Evolutionary conservation across 805 yeast species (phyloP).

Genomic region (Cyberlindnera subsufficiens): DNA sequence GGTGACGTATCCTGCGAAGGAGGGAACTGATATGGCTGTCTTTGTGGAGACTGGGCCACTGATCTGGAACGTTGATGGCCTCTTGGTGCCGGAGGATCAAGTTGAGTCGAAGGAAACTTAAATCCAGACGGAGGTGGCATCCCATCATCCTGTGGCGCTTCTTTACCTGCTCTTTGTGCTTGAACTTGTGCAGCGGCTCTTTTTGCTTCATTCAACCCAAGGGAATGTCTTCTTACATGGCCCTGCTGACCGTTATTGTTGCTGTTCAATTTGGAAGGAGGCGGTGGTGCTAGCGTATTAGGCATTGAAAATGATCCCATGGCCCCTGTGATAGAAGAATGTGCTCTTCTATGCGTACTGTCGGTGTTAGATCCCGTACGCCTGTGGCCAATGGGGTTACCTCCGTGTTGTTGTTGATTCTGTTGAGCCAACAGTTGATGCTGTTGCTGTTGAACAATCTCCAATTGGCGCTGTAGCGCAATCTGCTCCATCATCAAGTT

Average conservation of each 20-base stretch:
- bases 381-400: not conserved
- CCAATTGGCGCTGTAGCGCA: slow-evolving; percentile 85
- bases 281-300: slow-evolving; percentile 22
- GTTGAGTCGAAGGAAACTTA: slow-evolving; percentile 48
- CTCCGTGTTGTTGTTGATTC: slow-evolving; percentile 11
- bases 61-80: slow-evolving; percentile 22
- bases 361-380: not conserved
- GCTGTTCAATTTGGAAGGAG: slow-evolving; percentile 20
- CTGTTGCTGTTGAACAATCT: slow-evolving; percentile 86
- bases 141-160: slow-evolving; percentile 11
- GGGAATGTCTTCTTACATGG: slow-evolving; percentile 85
- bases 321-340: slow-evolving; percentile 33
- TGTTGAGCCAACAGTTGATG: slow-evolving; percentile 71
- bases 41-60: slow-evolving; percentile 30
- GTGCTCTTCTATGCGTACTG: slow-evolving; percentile 42
- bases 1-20: slow-evolving; percentile 24
- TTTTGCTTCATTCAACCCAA: slow-evolving; percentile 88
- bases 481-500: slow-evolving; percentile 88
- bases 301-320: slow-evolving; percentile 27
- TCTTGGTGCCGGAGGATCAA: slow-evolving; percentile 26
- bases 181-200: slow-evolving; percentile 93
- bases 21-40: slow-evolving; percentile 56
- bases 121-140: slow-evolving; percentile 34
- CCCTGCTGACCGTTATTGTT: slow-evolving; percentile 36
- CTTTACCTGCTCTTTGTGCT: slow-evolving; percentile 50